Base-by-base conservation (phyloP, 1,284 basidiomycete species). In the Trametes versicolor region DNA sequence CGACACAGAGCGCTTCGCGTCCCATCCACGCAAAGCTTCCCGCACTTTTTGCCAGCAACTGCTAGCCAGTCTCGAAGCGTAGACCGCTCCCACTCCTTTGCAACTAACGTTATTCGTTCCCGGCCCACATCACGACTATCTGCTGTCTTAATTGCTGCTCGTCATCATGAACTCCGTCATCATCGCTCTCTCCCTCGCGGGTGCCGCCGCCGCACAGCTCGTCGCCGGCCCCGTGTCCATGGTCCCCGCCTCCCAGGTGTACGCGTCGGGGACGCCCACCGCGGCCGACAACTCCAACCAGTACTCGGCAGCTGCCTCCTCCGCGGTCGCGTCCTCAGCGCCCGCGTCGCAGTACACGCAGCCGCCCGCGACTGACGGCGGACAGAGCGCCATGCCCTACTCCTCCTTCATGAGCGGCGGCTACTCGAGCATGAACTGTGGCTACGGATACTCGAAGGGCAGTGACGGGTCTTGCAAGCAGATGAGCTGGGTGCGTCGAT, bases 351-450 rank as follows among this genome's bases (percentile, higher is more conserved):
- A 78, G 70, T 79, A 80, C 68, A 84, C 83, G 9, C 68, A 76
- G 25, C 77, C 83, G 13, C 83, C 85, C 5, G 49, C 80, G 4
- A 74, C 78, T 50, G 71, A 83, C 67, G 80, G 68, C 62, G 68
- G 82, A 66, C 82, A 84, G 70, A 72, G 80, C 17, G 69, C 72
- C 66, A 87, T 87, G 86, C 83, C 85, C 25, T 90, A 90, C 70
- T 80, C 82, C 12, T 81, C 82, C 36, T 89, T 88, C 78, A 79
- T 78, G 76, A 72, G 73, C 45, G 89, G 88, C 60, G 89, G 88
- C 39, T 91, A 90, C 77, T 81, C 81, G 74, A 85, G 81, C 74
- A 77, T 91, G 76, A 77, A 83, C 67, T 91, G 89, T 74, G 89
- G 89, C 59, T 91, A 91, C 73, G 89, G 89, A 27, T 87, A 87